Evolutionary conservation across 2,329 filamentous ascomycete genomes (phyloP), one percentile per base, ranked within the genome.

Genomic region (Neofusicoccum laricinum): DNA sequence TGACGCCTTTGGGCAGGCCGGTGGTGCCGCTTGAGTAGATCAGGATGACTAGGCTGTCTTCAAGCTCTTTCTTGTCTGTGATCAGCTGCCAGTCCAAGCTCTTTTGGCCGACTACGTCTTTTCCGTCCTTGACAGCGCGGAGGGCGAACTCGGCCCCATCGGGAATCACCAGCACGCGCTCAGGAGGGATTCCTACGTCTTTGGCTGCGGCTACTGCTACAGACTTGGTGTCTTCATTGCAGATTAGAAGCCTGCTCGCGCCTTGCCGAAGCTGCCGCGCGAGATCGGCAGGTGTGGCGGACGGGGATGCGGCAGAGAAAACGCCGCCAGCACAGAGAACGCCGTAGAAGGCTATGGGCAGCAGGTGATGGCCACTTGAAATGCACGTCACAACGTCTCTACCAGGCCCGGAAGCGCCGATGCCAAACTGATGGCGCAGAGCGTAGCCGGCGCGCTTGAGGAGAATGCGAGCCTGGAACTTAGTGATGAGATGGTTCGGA

Each of bases 291-390:
- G 79, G 75, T 0, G 85, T 86, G 4, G 79, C 81, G 0, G 80
- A 78, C 0, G 84, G 78, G 51, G 80, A 83, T 0, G 84, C 84
- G 4, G 84, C 82, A 6, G 84, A 85, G 68, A 85, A 88, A 30
- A 88, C 80, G 17, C 85, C 86, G 0, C 82, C 85, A 2, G 85
- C 85, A 3, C 84, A 86, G 50, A 88, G 78, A 61, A 86, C 81
- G 14, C 81, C 83, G 67, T 80, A 88, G 69, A 86, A 85, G 1
- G 86, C 67, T 12, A 81, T 77, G 0, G 85, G 81, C 0, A 88
- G 76, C 4, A 86, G 76, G 50, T 81, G 81, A 67, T 88, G 83
- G 1, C 86, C 86, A 0, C 82, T 81, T 0, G 83, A 85, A 32
- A 88, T 81, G 17, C 82, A 79, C 3, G 86, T 82, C 14, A 87